Conservation (phyloP, 2,329 filamentous ascomycete genomes). For the Paecilomyces variotii region DNA sequence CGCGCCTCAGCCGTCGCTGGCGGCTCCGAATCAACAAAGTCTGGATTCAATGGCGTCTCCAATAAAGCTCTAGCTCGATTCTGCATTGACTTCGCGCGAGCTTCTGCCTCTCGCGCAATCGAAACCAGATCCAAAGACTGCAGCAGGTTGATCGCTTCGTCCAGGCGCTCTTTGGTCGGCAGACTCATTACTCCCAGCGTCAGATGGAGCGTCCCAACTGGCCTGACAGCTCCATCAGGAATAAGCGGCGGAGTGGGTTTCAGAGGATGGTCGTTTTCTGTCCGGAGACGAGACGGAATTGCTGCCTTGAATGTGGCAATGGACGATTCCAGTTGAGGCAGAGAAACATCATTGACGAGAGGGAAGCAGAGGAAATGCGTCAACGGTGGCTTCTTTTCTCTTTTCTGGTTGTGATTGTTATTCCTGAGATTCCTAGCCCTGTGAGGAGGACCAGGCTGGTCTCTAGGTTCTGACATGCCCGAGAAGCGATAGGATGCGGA, state of each 20-base stretch:
- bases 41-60: neutral
- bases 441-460: neutral
- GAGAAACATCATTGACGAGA: slow-evolving; percentile 54
- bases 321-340: slow-evolving; percentile 56
- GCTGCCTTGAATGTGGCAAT: slow-evolving; percentile 56
- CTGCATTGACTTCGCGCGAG: slow-evolving; percentile 33
- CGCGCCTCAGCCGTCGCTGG: slow-evolving; percentile 12
- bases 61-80: slow-evolving; percentile 1
- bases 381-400: slow-evolving; percentile 23
- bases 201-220: slow-evolving; percentile 72
- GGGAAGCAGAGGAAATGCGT: slow-evolving; percentile 46
- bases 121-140: slow-evolving; percentile 36
- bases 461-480: slow-evolving; percentile 1
- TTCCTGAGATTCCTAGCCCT: neutral
- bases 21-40: slow-evolving; percentile 33
- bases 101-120: slow-evolving; percentile 27
- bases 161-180: slow-evolving; percentile 40
- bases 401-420: slow-evolving; percentile 7
- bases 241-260: slow-evolving; percentile 35
- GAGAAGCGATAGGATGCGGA: neutral
- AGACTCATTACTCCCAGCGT: slow-evolving; percentile 84
- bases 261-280: slow-evolving; percentile 4
- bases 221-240: slow-evolving; percentile 61
- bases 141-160: slow-evolving; percentile 40
- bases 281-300: slow-evolving; percentile 27